phyloP scores from a whole-genome alignment of 1,284 basidiomycete species.

The Ustilago tritici region DNA sequence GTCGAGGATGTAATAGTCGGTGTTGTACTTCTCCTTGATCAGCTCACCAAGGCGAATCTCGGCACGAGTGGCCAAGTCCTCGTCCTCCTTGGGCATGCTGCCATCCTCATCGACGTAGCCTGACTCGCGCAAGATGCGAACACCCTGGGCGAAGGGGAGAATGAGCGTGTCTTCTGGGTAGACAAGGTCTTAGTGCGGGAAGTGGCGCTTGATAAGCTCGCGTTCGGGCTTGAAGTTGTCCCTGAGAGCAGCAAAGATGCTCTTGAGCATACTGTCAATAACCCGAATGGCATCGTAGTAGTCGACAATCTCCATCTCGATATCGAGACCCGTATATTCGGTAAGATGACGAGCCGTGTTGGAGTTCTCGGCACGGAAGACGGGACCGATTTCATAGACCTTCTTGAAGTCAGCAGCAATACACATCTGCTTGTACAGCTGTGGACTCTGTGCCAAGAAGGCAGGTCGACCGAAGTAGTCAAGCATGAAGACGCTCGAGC shows the following conservation, averaged over 20 bases:
- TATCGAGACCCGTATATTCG: constrained; percentile 66
- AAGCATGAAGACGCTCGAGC: constrained; percentile 64
- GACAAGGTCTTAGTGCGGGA: constrained; percentile 61
- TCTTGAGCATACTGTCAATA: constrained; percentile 66
- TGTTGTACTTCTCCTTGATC: constrained; percentile 91
- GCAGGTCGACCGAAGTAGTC: constrained; percentile 67
- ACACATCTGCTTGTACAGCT: constrained; percentile 68
- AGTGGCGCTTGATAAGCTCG: constrained; percentile 56
- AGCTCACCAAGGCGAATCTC: constrained; percentile 91
- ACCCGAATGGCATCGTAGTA: constrained; percentile 65
- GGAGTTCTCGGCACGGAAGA: constrained; percentile 67
- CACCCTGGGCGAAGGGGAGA: constrained; percentile 86
- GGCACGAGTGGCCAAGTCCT: constrained; percentile 80
- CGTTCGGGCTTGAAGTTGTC: constrained; percentile 49
- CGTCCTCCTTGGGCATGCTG: constrained; percentile 57
- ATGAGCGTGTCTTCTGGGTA: constrained; percentile 71
- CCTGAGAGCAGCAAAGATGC: constrained; percentile 56
- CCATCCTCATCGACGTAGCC: constrained; percentile 66
- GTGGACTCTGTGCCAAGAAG: constrained; percentile 64
- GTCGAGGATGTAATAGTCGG: constrained; percentile 75
- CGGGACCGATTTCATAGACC: constrained; percentile 67
- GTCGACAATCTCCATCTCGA: constrained; percentile 66
- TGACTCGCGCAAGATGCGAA: constrained; percentile 75
- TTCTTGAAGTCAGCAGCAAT: constrained; percentile 64
- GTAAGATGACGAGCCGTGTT: constrained; percentile 67